These are phyloP conservation scores for Drechslerella coelobrocha DNA, from an alignment of 2,329 filamentous ascomycete genomes.

Conservation along the genomic window DNA sequence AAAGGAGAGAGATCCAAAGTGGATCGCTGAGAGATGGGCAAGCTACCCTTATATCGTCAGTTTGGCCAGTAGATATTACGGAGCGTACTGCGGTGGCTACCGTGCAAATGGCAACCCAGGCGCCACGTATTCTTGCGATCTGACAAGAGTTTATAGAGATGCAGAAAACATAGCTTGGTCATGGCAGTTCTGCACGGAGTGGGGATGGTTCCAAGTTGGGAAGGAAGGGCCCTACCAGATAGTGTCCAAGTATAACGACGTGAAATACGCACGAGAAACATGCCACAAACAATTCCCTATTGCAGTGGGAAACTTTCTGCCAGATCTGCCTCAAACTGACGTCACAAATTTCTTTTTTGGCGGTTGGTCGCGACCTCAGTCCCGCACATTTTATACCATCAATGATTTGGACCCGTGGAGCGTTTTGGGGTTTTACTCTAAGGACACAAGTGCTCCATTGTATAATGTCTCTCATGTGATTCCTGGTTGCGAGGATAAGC, in stretches of 20 bases:
- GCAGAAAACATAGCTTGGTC: conserved; percentile 7
- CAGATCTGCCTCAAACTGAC: conserved; percentile 58
- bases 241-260: conserved; percentile 61
- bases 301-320: conserved; percentile 59
- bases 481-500: conserved; percentile 60
- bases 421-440: conserved; percentile 60
- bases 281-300: conserved; percentile 63
- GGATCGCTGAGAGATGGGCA: conserved; percentile 39
- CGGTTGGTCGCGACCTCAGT: conserved; percentile 59
- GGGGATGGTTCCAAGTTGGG: conserved; percentile 63
- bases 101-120: conserved; percentile 44
- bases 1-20: conserved; percentile 31
- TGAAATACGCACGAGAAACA: conserved; percentile 60
- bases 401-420: conserved; percentile 65
- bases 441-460: conserved; percentile 59
- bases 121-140: not conserved
- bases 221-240: conserved; percentile 63
- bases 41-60: conserved; percentile 6
- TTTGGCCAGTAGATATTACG: not conserved
- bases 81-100: conserved; percentile 58
- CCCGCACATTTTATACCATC: conserved; percentile 52
- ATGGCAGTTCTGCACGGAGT: conserved; percentile 63
- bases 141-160: not conserved
- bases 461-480: conserved; percentile 58
- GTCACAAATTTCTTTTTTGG: conserved; percentile 61